Evolutionary conservation across 345 rosid species (phyloP), one percentile per base, ranked within the genome.

Genomic region (Ceriops decandra): DNA sequence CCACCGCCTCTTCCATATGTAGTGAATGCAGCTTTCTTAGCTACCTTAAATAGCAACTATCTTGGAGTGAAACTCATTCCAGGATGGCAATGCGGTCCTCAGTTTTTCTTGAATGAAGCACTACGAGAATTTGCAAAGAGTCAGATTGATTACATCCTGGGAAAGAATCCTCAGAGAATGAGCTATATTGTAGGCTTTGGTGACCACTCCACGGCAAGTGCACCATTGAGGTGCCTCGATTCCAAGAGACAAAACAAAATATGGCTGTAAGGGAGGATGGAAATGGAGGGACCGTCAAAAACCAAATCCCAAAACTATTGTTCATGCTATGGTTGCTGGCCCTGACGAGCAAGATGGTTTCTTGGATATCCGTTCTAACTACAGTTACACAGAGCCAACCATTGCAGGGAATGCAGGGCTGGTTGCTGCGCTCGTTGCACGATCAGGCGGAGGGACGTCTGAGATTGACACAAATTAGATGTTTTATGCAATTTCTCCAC

Each of bases 151-250:
- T 2, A 38, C 47, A 38, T 38, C 47, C 47, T 38, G 3, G 47
- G 47, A 38, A 38, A 11, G 16, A 38, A 38, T 11, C 16, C 47
- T 2, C 36, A 38, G 47, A 38, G 13, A 3, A 11, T 9, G 15
- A 38, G 4, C 47, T 38, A 38, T 9, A 38, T 33, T 33, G 9
- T 33, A 33, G 36, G 36, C 36, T 7, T 33, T 33, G 68, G 72
- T 17, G 51, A 38, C 10, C 49, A 57, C 22, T 68, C 64, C 73
- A 9, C 61, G 32, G 47, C 76, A 54, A 3, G 72, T 67, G 2
- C 76, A 62, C 30, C 76, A 67, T 27, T 57, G 65, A 47, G 77
- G 77, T 7, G 64, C 77, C 46, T 74, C 77, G 16, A 74, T 74
- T 16, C 72, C 63, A 7, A 54, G 56, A 0, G 57, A 63, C 56